phyloP scores from a whole-genome alignment of 139 green algal species.

The Deuterostichococcus epilithicus region DNA sequence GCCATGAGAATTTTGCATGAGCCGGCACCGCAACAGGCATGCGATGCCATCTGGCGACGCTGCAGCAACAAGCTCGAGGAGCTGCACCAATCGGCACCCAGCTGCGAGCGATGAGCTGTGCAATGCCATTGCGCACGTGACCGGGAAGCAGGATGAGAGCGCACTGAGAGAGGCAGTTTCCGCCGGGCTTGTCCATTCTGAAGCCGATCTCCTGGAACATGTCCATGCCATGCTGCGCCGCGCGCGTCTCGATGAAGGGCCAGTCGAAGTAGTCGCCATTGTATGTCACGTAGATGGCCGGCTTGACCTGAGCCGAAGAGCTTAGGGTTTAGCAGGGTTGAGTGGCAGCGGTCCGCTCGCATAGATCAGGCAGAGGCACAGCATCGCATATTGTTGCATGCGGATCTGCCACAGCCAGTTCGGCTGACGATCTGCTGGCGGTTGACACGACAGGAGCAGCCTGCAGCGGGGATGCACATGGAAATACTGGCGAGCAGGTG shows the following conservation, averaged over 20 bases:
- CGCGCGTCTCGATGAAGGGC: conserved; percentile 90
- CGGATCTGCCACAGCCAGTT: background rate
- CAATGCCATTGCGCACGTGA: too few species aligned
- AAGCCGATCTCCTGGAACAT: conserved; percentile 81
- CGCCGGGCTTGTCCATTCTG: conserved; percentile 27
- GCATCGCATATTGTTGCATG: background rate
- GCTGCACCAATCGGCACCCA: too few species aligned
- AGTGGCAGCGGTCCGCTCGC: too few species aligned
- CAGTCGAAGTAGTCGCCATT: conserved; percentile 99
- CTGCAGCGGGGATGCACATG: too few species aligned
- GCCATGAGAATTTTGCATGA: background rate
- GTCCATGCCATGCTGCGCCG: conserved; percentile 77
- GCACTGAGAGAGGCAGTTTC: conserved; percentile 28
- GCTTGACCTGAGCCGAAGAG: conserved; percentile 56
- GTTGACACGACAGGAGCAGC: too few species aligned
- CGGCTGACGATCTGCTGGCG: too few species aligned
- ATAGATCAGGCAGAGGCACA: background rate
- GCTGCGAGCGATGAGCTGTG: too few species aligned
- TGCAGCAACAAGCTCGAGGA: too few species aligned
- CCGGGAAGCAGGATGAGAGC: background rate
- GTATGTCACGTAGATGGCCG: conserved; percentile 96
- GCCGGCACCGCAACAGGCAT: background rate
- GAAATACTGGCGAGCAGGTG: too few species aligned
- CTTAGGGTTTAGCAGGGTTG: too few species aligned
- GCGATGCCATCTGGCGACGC: conserved; percentile 2